Conservation (phyloP, 768 basidiomycete genomes). For the Lactarius indigo region DNA sequence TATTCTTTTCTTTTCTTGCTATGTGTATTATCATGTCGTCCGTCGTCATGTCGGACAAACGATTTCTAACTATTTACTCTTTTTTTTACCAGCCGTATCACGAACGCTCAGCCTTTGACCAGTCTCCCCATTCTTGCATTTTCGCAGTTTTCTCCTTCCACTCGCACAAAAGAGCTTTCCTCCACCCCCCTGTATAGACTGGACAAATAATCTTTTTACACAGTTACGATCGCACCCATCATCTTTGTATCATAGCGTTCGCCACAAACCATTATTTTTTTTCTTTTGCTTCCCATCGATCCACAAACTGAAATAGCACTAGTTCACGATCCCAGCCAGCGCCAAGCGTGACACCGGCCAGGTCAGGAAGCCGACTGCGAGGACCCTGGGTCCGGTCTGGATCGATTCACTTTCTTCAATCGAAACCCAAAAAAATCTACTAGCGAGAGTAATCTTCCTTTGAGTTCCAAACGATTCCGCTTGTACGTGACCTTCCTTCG, state of each 20-base stretch:
- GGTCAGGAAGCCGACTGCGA: not conserved
- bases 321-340: not conserved
- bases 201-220: slow-evolving; percentile 3
- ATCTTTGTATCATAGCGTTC: slow-evolving; percentile 16
- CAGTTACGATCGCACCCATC: slow-evolving; percentile 15
- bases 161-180: not conserved
- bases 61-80: slow-evolving; percentile 16
- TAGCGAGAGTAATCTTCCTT: not conserved
- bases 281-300: not conserved
- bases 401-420: not conserved
- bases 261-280: not conserved
- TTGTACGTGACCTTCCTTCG: not conserved
- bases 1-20: slow-evolving; percentile 5
- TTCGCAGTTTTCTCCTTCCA: slow-evolving; percentile 4
- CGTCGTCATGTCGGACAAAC: not conserved
- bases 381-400: not conserved
- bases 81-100: not conserved
- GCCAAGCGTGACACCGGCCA: not conserved
- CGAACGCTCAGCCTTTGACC: not conserved
- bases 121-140: not conserved
- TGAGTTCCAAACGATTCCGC: not conserved
- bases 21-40: slow-evolving; percentile 5
- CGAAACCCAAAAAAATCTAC: not conserved
- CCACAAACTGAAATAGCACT: not conserved
- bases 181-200: slow-evolving; percentile 6